phyloP scores from a whole-genome alignment of 495 filamentous ascomycete genomes.

The Friedmanniomyces endolithicus region DNA sequence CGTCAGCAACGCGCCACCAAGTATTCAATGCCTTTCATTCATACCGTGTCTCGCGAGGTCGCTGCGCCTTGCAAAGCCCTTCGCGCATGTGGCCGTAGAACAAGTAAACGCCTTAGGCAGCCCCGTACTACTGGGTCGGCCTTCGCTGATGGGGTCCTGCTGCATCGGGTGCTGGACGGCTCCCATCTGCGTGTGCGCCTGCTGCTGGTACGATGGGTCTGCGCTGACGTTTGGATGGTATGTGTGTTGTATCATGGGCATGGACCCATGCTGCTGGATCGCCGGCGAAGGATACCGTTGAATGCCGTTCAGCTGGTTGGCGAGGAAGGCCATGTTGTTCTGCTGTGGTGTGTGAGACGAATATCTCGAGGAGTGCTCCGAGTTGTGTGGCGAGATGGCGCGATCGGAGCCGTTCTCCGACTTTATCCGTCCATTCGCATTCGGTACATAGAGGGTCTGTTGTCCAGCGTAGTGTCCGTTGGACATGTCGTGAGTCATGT shows the following conservation, averaged over 20 bases:
- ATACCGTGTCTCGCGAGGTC: slow-evolving; percentile 91
- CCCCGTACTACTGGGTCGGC: slow-evolving; percentile 32
- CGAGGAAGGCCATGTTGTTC: slow-evolving; percentile 34
- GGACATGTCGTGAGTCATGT: slow-evolving; percentile 24
- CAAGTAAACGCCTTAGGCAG: slow-evolving; percentile 82
- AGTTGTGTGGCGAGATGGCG: slow-evolving; percentile 55
- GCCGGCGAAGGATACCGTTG: slow-evolving; percentile 43
- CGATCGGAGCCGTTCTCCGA: slow-evolving; percentile 54
- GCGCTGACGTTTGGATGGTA: slow-evolving; percentile 29
- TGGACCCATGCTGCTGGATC: slow-evolving; percentile 35
- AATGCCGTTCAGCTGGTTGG: slow-evolving; percentile 34
- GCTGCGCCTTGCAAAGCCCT: slow-evolving; percentile 86
- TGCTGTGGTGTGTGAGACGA: slow-evolving; percentile 38
- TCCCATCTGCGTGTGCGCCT: slow-evolving; percentile 12
- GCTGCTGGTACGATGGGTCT: slow-evolving; percentile 28
- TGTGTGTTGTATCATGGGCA: slow-evolving; percentile 41
- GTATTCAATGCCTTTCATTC: slow-evolving; percentile 20
- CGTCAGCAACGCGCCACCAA: slow-evolving; percentile 25
- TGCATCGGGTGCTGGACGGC: slow-evolving; percentile 23
- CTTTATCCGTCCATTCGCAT: slow-evolving; percentile 32
- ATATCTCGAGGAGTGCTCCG: slow-evolving; percentile 51
- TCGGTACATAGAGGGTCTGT: slow-evolving; percentile 24
- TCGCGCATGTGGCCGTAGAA: slow-evolving; percentile 72
- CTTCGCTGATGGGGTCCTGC: slow-evolving; percentile 25
- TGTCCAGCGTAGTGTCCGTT: slow-evolving; percentile 22